Percentiles rank a stretch among this genome's conserved stretches.
Evolutionary conservation across 192 early-diverging fungal genomes (phyloP).

Genomic region (Backusella circina): DNA sequence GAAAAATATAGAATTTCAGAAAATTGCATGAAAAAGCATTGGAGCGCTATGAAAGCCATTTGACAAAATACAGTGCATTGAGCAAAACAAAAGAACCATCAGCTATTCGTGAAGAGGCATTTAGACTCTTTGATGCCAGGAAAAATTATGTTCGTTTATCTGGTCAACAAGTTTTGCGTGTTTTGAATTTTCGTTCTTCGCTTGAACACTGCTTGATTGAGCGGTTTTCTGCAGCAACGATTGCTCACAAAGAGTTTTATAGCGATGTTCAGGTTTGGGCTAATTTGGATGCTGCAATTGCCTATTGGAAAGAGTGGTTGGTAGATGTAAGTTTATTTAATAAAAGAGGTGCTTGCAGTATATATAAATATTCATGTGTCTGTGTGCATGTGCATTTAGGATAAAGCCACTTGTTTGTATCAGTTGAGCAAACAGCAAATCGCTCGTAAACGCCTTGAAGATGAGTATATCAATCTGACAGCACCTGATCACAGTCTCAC

Average conservation of each 20-base stretch:
- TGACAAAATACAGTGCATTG: constrained; percentile 55
- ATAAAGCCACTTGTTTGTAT: constrained; percentile 30
- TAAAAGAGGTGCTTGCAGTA: neutral
- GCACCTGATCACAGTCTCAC: constrained; percentile 22
- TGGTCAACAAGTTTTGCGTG: constrained; percentile 52
- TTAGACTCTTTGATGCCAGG: constrained; percentile 61
- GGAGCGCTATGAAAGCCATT: constrained; percentile 60
- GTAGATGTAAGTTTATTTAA: constrained; percentile 25
- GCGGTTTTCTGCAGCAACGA: constrained; percentile 44
- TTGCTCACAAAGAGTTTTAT: constrained; percentile 44
- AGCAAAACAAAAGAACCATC: constrained; percentile 64
- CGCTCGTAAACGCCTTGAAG: constrained; percentile 33
- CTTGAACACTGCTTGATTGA: constrained; percentile 45
- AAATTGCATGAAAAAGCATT: constrained; percentile 44
- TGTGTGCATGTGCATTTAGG: constrained; percentile 15
- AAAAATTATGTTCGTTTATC: constrained; percentile 62
- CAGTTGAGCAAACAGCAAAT: constrained; percentile 30
- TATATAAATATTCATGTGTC: neutral
- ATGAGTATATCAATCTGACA: constrained; percentile 22
- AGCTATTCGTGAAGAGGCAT: constrained; percentile 67
- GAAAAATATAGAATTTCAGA: constrained; percentile 32
- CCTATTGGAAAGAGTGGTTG: constrained; percentile 37
- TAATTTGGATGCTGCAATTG: constrained; percentile 36
- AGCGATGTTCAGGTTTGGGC: constrained; percentile 40
- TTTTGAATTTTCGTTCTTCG: constrained; percentile 54